Conservation (phyloP, 129 eudicot genomes). For the Daucus carota region DNA sequence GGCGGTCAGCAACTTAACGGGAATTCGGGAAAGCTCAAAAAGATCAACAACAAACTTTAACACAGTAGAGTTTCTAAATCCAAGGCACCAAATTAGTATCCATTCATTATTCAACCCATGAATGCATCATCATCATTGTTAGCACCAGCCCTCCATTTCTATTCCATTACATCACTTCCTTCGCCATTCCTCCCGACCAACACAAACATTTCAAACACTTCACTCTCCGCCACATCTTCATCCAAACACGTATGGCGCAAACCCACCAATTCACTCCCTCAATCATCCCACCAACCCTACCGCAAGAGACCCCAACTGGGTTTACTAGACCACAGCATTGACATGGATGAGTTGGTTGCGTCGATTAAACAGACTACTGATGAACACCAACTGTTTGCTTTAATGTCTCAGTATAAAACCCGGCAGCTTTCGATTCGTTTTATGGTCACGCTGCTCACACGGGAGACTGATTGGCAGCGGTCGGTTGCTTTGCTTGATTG, state of each 20-base stretch:
- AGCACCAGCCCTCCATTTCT: conserved; percentile 13
- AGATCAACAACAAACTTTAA: too few relatives aligned
- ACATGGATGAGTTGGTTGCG: conserved; percentile 60
- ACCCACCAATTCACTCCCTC: conserved; percentile 18
- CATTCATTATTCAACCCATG: neutral
- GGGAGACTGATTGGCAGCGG: conserved; percentile 80
- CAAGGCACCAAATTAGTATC: neutral
- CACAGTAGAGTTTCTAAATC: neutral
- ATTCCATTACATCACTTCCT: conserved; percentile 12
- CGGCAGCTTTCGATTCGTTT: conserved; percentile 62
- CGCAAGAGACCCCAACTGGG: conserved; percentile 32
- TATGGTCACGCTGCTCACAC: conserved; percentile 64
- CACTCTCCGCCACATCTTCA: conserved; percentile 24
- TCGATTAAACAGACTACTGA: conserved; percentile 49
- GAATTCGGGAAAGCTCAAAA: too few relatives aligned
- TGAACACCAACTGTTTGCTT: conserved; percentile 55
- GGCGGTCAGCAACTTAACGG: too few relatives aligned
- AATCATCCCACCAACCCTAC: conserved; percentile 31
- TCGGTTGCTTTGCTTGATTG: conserved; percentile 88
- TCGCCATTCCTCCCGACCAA: conserved; percentile 21
- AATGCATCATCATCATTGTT: conserved; percentile 14
- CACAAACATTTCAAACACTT: conserved; percentile 10
- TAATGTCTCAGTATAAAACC: conserved; percentile 63
- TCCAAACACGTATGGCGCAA: conserved; percentile 57
- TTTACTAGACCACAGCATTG: conserved; percentile 52